phyloP scores from a whole-genome alignment of 352 stramenopile genomes.

The Globisporangium polare region DNA sequence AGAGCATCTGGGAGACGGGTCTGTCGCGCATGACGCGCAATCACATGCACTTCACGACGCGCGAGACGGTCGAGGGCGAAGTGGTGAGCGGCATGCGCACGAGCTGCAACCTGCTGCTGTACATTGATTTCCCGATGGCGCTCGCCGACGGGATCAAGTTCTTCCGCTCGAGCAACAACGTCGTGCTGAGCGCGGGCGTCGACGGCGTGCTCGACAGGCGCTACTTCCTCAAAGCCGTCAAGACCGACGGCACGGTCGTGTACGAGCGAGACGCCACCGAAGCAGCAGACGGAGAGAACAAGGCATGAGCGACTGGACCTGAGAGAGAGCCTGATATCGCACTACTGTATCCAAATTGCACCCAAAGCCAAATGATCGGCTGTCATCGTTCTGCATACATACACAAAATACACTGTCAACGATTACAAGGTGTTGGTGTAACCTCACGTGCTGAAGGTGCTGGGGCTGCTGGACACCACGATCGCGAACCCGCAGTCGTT shows the following conservation, averaged over 20 bases:
- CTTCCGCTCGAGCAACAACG: constrained; percentile 83
- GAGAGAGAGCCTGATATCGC: neutral
- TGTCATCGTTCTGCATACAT: neutral
- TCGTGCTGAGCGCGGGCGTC: constrained; percentile 63
- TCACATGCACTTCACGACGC: constrained; percentile 82
- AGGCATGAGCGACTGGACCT: neutral
- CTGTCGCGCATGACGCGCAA: constrained; percentile 81
- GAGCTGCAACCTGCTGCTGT: constrained; percentile 73
- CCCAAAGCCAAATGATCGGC: no score
- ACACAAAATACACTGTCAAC: neutral
- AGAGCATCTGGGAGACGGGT: constrained; percentile 49
- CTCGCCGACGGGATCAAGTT: constrained; percentile 74
- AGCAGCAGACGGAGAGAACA: neutral
- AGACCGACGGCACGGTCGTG: constrained; percentile 42
- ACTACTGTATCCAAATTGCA: no score
- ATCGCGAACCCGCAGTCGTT: constrained; percentile 5
- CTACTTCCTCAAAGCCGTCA: constrained; percentile 68
- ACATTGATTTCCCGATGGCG: constrained; percentile 54
- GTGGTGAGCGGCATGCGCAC: constrained; percentile 78
- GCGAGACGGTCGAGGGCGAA: constrained; percentile 36
- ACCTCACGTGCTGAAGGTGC: neutral
- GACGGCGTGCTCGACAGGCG: constrained; percentile 38
- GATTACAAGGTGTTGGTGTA: no score
- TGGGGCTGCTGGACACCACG: constrained; percentile 4
- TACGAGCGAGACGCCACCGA: constrained; percentile 31